Conservation (phyloP, 2,329 filamentous ascomycete genomes). For the Hirsutella minnesotensis region DNA sequence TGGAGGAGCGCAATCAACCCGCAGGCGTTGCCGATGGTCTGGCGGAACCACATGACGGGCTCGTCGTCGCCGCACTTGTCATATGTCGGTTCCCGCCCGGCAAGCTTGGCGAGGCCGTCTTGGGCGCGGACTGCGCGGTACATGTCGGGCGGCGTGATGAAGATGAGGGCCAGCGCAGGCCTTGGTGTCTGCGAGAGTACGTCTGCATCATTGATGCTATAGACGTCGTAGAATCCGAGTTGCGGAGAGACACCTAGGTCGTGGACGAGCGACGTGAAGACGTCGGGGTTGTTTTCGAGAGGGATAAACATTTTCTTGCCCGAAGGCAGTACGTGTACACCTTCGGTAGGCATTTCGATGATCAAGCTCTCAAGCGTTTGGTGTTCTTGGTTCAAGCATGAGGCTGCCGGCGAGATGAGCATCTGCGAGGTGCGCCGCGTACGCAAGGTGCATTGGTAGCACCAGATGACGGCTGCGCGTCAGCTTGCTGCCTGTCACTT, state of each 20-base stretch:
- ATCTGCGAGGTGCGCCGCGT: neutral
- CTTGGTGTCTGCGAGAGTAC: constrained; percentile 63
- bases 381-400: too few relatives aligned
- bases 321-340: constrained; percentile 15
- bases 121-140: constrained; percentile 32
- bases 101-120: constrained; percentile 12
- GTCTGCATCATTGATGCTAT: constrained; percentile 56
- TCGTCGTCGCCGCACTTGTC: constrained; percentile 31
- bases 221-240: constrained; percentile 72
- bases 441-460: too few relatives aligned
- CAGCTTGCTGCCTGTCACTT: neutral
- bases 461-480: too few relatives aligned
- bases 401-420: too few relatives aligned
- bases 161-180: constrained; percentile 63
- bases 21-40: constrained; percentile 75
- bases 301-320: constrained; percentile 26
- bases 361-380: too few relatives aligned
- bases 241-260: constrained; percentile 57
- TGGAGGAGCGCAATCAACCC: constrained; percentile 71
- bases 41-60: constrained; percentile 70
- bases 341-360: constrained; percentile 16
- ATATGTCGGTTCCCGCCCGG: constrained; percentile 17
- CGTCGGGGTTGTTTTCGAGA: constrained; percentile 56
- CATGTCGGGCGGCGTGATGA: constrained; percentile 55
- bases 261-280: constrained; percentile 62